These are phyloP conservation scores for Viridothelium virens DNA, from an alignment of 495 filamentous ascomycete species.

Conservation along the genomic window DNA sequence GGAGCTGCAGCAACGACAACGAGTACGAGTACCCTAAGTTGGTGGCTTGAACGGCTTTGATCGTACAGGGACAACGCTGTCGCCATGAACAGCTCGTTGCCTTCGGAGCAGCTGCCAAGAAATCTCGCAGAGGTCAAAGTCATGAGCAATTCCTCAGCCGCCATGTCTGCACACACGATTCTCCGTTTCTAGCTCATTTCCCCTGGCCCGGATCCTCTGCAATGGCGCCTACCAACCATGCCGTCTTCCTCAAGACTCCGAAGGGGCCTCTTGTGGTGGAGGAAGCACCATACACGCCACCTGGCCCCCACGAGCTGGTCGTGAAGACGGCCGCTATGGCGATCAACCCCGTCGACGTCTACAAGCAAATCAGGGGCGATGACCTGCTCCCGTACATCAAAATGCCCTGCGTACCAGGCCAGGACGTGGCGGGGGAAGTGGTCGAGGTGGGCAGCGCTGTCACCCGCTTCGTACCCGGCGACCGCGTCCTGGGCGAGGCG, in stretches of 20 bases:
- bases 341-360: slow-evolving; percentile 13
- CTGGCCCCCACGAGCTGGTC: slow-evolving; percentile 14
- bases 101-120: too few species aligned
- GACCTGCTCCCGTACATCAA: slow-evolving; percentile 9
- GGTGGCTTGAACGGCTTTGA: too few species aligned
- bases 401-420: slow-evolving; percentile 17
- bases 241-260: background rate
- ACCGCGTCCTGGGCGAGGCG: slow-evolving; percentile 38
- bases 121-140: too few species aligned
- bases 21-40: too few species aligned
- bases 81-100: too few species aligned
- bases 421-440: slow-evolving; percentile 20
- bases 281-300: slow-evolving; percentile 3
- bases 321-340: slow-evolving; percentile 13
- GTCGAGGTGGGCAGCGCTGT: slow-evolving; percentile 24
- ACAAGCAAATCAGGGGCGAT: slow-evolving; percentile 12
- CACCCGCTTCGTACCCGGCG: slow-evolving; percentile 35
- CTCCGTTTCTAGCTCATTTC: too few species aligned
- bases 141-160: too few species aligned
- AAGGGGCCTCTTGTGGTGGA: background rate
- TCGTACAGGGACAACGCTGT: too few species aligned
- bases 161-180: too few species aligned
- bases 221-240: background rate
- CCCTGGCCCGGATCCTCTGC: background rate
- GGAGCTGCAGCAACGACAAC: too few species aligned